These are phyloP conservation scores for Sugiyamaella grinbergsii DNA, from an alignment of 1,139 yeast genomes.

Conservation along the genomic window DNA sequence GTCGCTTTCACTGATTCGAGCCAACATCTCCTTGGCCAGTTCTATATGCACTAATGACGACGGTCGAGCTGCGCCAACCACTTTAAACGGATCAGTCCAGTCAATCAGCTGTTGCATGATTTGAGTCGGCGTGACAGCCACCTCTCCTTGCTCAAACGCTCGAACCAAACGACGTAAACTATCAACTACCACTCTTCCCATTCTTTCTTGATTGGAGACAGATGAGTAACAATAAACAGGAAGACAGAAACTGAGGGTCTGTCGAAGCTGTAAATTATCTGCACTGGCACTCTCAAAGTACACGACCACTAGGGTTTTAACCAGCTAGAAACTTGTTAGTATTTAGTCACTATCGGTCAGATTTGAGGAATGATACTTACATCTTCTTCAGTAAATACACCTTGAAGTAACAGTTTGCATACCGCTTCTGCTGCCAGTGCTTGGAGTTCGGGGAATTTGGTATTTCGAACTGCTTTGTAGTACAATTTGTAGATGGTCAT, in stretches of 20 bases:
- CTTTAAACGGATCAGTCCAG: conserved; percentile 81
- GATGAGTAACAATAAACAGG: conserved; percentile 90
- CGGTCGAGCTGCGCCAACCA: conserved; percentile 55
- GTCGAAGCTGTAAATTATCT: conserved; percentile 68
- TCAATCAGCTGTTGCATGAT: conserved; percentile 74
- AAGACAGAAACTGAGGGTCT: conserved; percentile 81
- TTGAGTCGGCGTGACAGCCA: conserved; percentile 55
- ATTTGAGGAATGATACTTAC: conserved; percentile 16
- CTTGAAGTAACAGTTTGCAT: conserved; percentile 79
- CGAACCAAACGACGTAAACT: conserved; percentile 60
- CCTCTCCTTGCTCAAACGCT: conserved; percentile 47
- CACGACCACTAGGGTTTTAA: conserved; percentile 69
- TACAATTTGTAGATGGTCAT: conserved; percentile 64
- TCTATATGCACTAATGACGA: conserved; percentile 59
- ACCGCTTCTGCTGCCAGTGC: conserved; percentile 85
- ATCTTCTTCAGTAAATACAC: conserved; percentile 68
- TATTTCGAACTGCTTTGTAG: conserved; percentile 58
- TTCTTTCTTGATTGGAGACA: conserved; percentile 65
- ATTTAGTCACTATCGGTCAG: neutral
- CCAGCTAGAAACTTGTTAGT: conserved; percentile 41
- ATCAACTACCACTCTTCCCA: conserved; percentile 68
- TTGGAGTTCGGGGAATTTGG: conserved; percentile 66
- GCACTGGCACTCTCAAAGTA: conserved; percentile 73
- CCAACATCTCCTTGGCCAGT: conserved; percentile 60
- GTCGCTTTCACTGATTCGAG: conserved; percentile 48